Evolutionary conservation across 106 monocot species (phyloP).

Genomic region (Gastrodia elata): DNA sequence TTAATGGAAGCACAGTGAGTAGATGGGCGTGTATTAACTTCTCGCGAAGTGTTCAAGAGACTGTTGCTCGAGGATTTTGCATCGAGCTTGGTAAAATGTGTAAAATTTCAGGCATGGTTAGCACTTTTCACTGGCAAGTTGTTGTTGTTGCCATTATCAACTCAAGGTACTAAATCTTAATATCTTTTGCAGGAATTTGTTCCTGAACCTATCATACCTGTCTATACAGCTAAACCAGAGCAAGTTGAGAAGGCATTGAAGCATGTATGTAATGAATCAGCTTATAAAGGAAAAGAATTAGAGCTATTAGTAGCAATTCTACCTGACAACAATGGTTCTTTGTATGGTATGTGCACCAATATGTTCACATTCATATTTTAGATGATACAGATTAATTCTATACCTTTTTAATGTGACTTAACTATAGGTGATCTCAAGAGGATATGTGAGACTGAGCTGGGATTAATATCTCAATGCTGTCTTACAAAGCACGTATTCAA

Average conservation of each 20-base stretch:
- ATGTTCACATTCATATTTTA: neutral
- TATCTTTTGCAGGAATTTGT: constrained; percentile 50
- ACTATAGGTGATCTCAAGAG: constrained; percentile 76
- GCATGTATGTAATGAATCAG: constrained; percentile 40
- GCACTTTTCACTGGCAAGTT: neutral
- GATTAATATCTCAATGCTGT: constrained; percentile 93
- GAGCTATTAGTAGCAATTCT: constrained; percentile 79
- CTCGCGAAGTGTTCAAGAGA: constrained; percentile 44
- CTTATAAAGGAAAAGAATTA: constrained; percentile 57
- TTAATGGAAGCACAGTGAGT: constrained; percentile 69
- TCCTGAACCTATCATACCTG: constrained; percentile 55
- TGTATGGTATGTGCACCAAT: constrained; percentile 61
- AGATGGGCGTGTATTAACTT: constrained; percentile 80
- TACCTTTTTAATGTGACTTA: constrained; percentile 6
- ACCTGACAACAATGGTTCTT: constrained; percentile 90
- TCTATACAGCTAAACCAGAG: constrained; percentile 50
- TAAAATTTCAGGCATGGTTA: constrained; percentile 74
- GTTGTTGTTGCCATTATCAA: neutral
- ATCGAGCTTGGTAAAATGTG: constrained; percentile 75
- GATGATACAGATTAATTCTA: neutral
- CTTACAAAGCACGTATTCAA: constrained; percentile 86
- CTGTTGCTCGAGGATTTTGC: constrained; percentile 50
- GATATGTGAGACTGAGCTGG: constrained; percentile 96
- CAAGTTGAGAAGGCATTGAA: constrained; percentile 74
- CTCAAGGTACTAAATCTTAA: neutral